Evolutionary conservation across 2,329 filamentous ascomycete species (phyloP).

Genomic region (Aspergillus puulaauensis): DNA sequence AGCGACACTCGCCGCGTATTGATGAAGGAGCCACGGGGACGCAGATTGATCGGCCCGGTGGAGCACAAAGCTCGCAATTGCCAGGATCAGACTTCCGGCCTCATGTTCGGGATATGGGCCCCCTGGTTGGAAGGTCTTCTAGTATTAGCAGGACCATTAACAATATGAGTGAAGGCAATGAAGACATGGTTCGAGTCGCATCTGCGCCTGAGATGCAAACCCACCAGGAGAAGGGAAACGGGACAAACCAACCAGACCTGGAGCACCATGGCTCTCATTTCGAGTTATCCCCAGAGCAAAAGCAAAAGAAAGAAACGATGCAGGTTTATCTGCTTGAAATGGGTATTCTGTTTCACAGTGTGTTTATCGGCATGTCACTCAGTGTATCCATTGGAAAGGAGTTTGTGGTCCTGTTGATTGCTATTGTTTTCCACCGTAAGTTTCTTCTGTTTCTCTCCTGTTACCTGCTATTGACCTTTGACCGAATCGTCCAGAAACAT

Average conservation of each 20-base stretch:
- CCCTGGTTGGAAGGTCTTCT: slow-evolving; percentile 26
- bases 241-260: slow-evolving; percentile 4
- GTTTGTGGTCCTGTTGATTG: slow-evolving; percentile 35
- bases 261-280: slow-evolving; percentile 11
- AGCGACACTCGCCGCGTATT: slow-evolving; percentile 15
- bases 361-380: slow-evolving; percentile 46
- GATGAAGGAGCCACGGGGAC: too few relatives aligned
- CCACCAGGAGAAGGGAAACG: background rate
- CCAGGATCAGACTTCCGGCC: too few relatives aligned
- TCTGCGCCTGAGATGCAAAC: slow-evolving; percentile 18
- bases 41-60: too few relatives aligned
- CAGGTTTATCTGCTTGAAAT: slow-evolving; percentile 75
- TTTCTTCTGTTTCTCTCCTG: background rate
- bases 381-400: slow-evolving; percentile 35
- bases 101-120: slow-evolving; percentile 14
- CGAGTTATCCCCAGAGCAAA: slow-evolving; percentile 26
- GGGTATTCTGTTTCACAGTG: slow-evolving; percentile 75
- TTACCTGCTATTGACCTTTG: background rate
- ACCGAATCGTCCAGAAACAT: slow-evolving; percentile 27
- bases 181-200: slow-evolving; percentile 22
- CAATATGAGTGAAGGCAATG: slow-evolving; percentile 25
- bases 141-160: slow-evolving; percentile 31
- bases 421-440: slow-evolving; percentile 39
- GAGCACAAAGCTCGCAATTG: too few relatives aligned
- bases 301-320: slow-evolving; percentile 63